A percentile compares a stretch with the other conserved stretches of the same genome.
phyloP scores from a whole-genome alignment of 83 land plant genomes.

The Picea abies region DNA sequence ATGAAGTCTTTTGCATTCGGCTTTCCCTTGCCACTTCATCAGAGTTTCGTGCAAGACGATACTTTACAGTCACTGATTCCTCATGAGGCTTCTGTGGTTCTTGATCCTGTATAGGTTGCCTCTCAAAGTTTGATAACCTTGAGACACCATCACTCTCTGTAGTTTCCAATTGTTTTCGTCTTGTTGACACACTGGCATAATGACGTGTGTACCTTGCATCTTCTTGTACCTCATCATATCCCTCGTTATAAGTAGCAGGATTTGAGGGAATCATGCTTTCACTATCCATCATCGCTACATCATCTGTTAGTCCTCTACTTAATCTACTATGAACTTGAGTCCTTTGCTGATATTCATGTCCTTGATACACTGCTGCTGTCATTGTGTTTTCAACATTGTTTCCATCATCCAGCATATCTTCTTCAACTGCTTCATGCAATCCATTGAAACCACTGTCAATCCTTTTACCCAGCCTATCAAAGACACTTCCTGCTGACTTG shows the following conservation, averaged over 20 bases:
- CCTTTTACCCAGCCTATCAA: conserved; percentile 61
- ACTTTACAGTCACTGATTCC: conserved; percentile 44
- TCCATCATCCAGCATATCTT: conserved; percentile 30
- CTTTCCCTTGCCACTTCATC: conserved; percentile 26
- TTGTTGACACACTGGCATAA: conserved; percentile 25
- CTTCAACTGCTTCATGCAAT: conserved; percentile 1
- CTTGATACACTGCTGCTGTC: conserved; percentile 12
- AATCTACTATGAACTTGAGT: conserved; percentile 21
- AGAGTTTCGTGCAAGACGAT: conserved; percentile 36
- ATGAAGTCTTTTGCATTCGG: conserved; percentile 32
- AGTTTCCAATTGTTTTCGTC: conserved; percentile 17
- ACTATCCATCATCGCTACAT: conserved; percentile 21
- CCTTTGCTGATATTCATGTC: conserved; percentile 16
- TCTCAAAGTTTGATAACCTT: conserved; percentile 8
- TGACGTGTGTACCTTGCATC: conserved; percentile 16
- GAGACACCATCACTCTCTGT: conserved; percentile 19
- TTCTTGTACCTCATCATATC: conserved; percentile 35
- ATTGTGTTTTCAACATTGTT: conserved; percentile 24
- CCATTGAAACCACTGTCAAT: conserved; percentile 9
- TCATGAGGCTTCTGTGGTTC: conserved; percentile 13
- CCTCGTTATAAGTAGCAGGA: conserved; percentile 39
- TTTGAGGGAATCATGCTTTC: conserved; percentile 33
- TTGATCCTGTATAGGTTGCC: conserved; percentile 1
- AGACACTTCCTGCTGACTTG: conserved; percentile 49
- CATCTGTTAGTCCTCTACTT: conserved; percentile 20